Conservation (phyloP, 2,329 filamentous ascomycete species). For the Cordyceps militaris region DNA sequence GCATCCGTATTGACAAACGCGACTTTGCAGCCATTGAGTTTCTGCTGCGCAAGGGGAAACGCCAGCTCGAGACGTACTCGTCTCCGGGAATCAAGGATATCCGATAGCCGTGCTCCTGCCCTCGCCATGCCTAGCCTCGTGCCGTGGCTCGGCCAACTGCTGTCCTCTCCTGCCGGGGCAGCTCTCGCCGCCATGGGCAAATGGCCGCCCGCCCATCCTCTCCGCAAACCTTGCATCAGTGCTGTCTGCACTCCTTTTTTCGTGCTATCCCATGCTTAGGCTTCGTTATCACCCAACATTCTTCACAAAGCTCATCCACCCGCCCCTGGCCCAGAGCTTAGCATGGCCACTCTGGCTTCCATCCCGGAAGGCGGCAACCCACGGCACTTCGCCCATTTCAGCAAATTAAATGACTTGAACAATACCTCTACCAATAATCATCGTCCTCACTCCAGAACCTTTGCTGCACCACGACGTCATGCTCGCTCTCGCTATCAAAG, state of each 20-base stretch:
- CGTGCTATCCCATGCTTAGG: constrained; percentile 13
- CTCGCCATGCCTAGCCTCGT: neutral
- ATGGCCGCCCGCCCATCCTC: neutral
- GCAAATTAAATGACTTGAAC: constrained; percentile 7
- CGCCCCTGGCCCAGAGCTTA: constrained; percentile 7
- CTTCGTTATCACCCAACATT: constrained; percentile 13
- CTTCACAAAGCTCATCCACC: constrained; percentile 9
- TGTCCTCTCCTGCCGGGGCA: neutral
- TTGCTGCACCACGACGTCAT: constrained; percentile 22
- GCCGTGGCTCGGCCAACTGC: neutral
- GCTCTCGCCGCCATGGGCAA: neutral
- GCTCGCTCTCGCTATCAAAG: constrained; percentile 18
- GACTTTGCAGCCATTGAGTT: constrained; percentile 85
- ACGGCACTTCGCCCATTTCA: constrained; percentile 16
- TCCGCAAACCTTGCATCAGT: constrained; percentile 1
- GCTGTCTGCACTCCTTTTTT: constrained; percentile 2
- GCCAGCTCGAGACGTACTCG: constrained; percentile 78
- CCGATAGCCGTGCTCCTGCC: constrained; percentile 24
- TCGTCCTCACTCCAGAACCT: constrained; percentile 21
- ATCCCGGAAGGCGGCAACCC: constrained; percentile 20
- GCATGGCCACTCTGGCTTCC: constrained; percentile 25
- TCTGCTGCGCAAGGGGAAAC: constrained; percentile 69
- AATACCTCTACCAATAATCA: constrained; percentile 17
- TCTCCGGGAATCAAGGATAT: constrained; percentile 75
- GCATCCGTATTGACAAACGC: constrained; percentile 64